Evolutionary conservation across 352 stramenopile genomes (phyloP), one percentile per base, ranked within the genome.

Genomic region (Phytophthora cactorum): DNA sequence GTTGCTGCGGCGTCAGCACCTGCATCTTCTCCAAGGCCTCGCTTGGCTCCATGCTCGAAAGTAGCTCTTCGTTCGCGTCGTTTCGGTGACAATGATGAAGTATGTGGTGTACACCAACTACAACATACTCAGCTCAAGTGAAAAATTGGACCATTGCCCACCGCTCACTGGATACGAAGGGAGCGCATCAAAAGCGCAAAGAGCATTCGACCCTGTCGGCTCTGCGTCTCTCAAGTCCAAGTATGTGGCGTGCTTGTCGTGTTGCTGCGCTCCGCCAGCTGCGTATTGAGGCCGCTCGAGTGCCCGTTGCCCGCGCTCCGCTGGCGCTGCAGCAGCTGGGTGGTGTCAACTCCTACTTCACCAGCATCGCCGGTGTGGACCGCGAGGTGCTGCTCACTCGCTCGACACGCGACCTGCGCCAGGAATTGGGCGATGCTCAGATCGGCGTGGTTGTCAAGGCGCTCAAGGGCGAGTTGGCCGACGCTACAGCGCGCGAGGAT

Each of bases 241-340:
- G 8, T 0, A 91, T 91, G 83, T 91, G 83, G 83, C 77, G 68
- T 58, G 66, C 76, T 36, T 89, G 77, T 66, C 80, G 81, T 63
- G 53, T 74, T 49, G 77, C 64, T 53, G 79, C 81, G 55, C 70
- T 88, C 38, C 77, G 69, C 41, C 74, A 82, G 15, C 72, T 86
- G 43, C 67, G 74, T 34, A 71, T 54, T 53, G 53, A 73, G 25
- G 38, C 61, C 29, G 47, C 59, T 62, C 15, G 68, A 17, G 3
- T 54, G 38, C 51, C 70, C 28, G 14, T 41, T 51, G 49, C 45
- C 52, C 60, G 66, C 29, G 63, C 57, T 11, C 47, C 66, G 29
- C 34, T 73, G 29, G 43, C 57, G 36, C 31, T 66, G 51, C 68
- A 57, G 54, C 63, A 63, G 3, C 59, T 70, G 25, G 36, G 56